Evolutionary conservation across 306 rosid genomes (phyloP).

Genomic region (Begonia fuchsioides): DNA sequence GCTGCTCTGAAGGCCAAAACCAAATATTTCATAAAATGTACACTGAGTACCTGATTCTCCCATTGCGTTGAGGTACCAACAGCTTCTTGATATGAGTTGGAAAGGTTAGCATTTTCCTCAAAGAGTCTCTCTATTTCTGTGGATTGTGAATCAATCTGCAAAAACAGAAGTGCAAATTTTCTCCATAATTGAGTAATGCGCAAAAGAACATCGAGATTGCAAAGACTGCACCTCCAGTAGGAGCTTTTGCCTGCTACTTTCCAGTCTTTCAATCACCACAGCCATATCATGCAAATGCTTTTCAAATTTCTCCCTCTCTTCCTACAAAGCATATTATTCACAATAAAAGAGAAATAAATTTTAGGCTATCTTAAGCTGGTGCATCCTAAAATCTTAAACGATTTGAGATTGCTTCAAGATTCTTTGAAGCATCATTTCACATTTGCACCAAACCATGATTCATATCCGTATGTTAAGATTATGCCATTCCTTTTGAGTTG

Average conservation of each 20-base stretch:
- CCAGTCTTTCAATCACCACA: constrained; percentile 73
- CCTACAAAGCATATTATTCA: constrained; percentile 29
- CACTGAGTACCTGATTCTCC: constrained; percentile 62
- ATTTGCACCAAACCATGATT: too few relatives aligned
- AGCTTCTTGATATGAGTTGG: constrained; percentile 57
- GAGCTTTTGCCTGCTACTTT: constrained; percentile 89
- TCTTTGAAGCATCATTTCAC: too few relatives aligned
- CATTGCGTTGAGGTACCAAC: constrained; percentile 37
- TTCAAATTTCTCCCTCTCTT: constrained; percentile 78
- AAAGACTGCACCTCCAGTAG: constrained; percentile 48
- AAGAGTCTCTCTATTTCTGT: constrained; percentile 78
- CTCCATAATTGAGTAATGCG: constrained; percentile 5
- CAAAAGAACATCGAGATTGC: constrained; percentile 2
- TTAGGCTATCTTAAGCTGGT: too few relatives aligned
- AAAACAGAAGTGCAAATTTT: constrained; percentile 11
- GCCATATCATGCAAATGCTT: constrained; percentile 91
- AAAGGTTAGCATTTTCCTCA: constrained; percentile 73
- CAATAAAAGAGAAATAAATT: background rate
- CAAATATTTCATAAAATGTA: too few relatives aligned
- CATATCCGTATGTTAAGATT: too few relatives aligned
- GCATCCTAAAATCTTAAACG: too few relatives aligned
- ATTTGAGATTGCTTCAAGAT: too few relatives aligned
- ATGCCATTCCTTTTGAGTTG: too few relatives aligned
- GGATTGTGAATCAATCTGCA: constrained; percentile 89
- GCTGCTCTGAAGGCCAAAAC: too few relatives aligned